Evolutionary conservation across 148 eudicot species (phyloP).

Genomic region (Beta vulgaris): DNA sequence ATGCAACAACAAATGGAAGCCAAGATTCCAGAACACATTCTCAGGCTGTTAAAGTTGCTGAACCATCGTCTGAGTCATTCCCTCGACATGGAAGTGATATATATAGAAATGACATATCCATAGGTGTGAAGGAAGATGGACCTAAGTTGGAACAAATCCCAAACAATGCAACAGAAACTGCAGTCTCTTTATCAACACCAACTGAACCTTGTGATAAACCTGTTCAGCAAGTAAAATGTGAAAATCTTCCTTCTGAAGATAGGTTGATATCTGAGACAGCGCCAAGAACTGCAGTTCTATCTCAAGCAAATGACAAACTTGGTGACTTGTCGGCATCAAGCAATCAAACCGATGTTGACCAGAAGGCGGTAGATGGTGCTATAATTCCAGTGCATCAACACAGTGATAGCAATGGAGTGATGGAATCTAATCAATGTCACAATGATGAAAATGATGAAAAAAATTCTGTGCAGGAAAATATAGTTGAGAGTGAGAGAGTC

Average conservation of each 20-base stretch:
- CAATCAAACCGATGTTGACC: slow-evolving; percentile 29
- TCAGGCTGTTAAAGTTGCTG: slow-evolving; percentile 30
- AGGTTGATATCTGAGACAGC: slow-evolving; percentile 26
- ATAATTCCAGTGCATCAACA: slow-evolving; percentile 30
- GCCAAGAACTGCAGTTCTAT: slow-evolving; percentile 25
- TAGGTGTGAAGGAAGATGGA: slow-evolving; percentile 28
- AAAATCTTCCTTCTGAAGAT: slow-evolving; percentile 26
- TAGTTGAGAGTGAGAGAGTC: slow-evolving; percentile 31
- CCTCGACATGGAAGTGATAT: slow-evolving; percentile 27
- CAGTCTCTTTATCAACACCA: slow-evolving; percentile 22
- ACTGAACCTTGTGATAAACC: slow-evolving; percentile 34
- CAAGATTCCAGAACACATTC: slow-evolving; percentile 31
- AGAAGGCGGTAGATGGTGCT: slow-evolving; percentile 29
- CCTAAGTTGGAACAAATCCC: slow-evolving; percentile 22
- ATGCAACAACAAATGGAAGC: slow-evolving; percentile 37
- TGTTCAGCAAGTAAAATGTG: slow-evolving; percentile 27
- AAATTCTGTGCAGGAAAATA: slow-evolving; percentile 32
- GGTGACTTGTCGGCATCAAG: slow-evolving; percentile 30
- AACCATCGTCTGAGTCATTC: slow-evolving; percentile 33
- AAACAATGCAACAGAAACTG: slow-evolving; percentile 22
- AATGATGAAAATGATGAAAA: slow-evolving; percentile 27
- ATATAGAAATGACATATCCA: slow-evolving; percentile 25
- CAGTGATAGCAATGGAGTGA: slow-evolving; percentile 30
- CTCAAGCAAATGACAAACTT: slow-evolving; percentile 27
- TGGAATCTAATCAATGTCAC: slow-evolving; percentile 15